Evolutionary conservation across 805 yeast species (phyloP), one percentile per base, ranked within the genome.

Genomic region (Teunomyces atbi): DNA sequence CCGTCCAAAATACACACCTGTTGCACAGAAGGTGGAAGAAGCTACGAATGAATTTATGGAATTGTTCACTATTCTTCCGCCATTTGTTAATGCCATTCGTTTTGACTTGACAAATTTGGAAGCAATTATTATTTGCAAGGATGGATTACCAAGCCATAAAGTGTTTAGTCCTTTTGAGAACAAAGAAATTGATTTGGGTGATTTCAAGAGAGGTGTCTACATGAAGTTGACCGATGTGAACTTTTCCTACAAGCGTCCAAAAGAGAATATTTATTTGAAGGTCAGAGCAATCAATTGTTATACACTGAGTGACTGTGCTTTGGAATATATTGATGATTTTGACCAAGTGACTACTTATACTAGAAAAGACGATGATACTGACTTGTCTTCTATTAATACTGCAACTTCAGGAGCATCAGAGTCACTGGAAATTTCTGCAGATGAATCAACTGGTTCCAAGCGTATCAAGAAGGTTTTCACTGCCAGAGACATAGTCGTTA

Each of bases 91-190:
- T 5, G 50, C 62, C 4, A 45, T 71, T 23, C 62, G 60, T 47
- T 32, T 68, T 13, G 56, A 56, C n/a, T 50, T 66, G 6, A 43
- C 61, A 3, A 50, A 56, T 27, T 30, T 70, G 12, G 68, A 65
- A 50, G 58, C 65, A 1, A 68, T 68, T 38, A 59, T 73, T 3
- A 58, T 68, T 11, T 71, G 76, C 49, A 70, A 69, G 43, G 77
- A 72, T 45, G 66, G 66, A 6, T 55, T 73, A 13, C 77, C 77
- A 0, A 57, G 61, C 43, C 66, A 65, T 42, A 45, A 49, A 2
- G 50, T 65, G 10, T 51, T 41, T 26, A 68, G 66, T 39, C 57
- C 58, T 5, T 45, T 45, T 1, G 40, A 60, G 1, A 56, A 54
- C 1, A 49, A 63, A 19, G 60, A 66, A 5, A 50, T 68, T 20